Conservation (phyloP, 2,329 filamentous ascomycete genomes). For the Xylariaceae sp. region DNA sequence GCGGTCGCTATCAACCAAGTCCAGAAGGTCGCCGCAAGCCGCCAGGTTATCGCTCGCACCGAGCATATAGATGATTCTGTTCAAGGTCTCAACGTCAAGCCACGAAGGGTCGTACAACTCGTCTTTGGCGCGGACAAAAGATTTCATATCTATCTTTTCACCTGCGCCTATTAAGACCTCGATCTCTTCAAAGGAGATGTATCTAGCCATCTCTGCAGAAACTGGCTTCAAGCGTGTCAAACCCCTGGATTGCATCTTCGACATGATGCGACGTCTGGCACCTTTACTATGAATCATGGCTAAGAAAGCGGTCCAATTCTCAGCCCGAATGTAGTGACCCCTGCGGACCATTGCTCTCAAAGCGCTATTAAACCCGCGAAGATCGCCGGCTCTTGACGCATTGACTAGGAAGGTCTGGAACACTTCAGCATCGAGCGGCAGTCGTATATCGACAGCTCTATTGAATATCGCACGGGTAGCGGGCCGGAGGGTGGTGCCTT, state of each 20-base stretch:
- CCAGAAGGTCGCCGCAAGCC: conserved; percentile 21
- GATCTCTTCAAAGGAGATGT: conserved; percentile 22
- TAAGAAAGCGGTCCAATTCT: conserved; percentile 27
- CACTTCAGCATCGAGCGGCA: conserved; percentile 26
- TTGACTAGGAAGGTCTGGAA: conserved; percentile 25
- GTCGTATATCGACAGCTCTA: conserved; percentile 16
- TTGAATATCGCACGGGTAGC: conserved; percentile 21
- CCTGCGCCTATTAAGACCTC: conserved; percentile 7
- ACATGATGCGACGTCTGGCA: conserved; percentile 43
- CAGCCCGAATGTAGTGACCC: conserved; percentile 19
- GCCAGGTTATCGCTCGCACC: conserved; percentile 16
- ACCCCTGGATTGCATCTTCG: conserved; percentile 27
- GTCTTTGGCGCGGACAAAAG: conserved; percentile 21
- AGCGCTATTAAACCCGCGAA: conserved; percentile 24
- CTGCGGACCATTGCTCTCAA: conserved; percentile 27
- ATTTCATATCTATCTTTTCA: conserved; percentile 11
- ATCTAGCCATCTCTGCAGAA: conserved; percentile 21
- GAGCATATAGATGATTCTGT: conserved; percentile 27
- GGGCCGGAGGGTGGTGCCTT: conserved; percentile 20
- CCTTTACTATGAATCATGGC: conserved; percentile 40
- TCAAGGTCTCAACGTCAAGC: conserved; percentile 26
- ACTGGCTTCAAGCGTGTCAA: conserved; percentile 20
- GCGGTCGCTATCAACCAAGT: conserved; percentile 6
- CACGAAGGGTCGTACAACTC: conserved; percentile 22
- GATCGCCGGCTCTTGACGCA: conserved; percentile 23